A percentile compares a stretch with the other conserved stretches of the same genome.
Conservation (phyloP, 1,284 basidiomycete species). For the Ceratobasidium sp. region DNA sequence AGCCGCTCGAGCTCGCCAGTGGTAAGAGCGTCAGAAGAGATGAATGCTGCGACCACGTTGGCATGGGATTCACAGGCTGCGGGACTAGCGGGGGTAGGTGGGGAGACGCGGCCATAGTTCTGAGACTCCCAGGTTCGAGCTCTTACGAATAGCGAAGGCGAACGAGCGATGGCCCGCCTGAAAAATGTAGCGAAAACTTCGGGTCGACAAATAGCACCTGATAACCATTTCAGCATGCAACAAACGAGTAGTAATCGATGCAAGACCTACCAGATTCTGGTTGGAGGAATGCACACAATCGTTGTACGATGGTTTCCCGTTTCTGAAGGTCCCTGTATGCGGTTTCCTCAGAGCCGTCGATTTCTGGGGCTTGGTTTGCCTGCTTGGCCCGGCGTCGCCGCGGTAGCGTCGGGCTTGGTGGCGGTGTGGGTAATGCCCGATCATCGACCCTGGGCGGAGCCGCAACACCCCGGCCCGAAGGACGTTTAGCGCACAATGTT, state of each 20-base stretch:
- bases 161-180: conserved; percentile 37
- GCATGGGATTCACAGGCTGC: neutral
- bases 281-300: conserved; percentile 31
- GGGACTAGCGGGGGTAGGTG: neutral
- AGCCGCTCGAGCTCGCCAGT: conserved; percentile 22
- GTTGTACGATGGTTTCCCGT: conserved; percentile 12
- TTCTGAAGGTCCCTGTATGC: conserved; percentile 20
- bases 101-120: neutral
- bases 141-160: conserved; percentile 36
- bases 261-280: conserved; percentile 15
- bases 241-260: neutral
- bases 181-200: conserved; percentile 42
- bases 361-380: neutral
- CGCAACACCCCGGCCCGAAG: conserved; percentile 6
- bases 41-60: conserved; percentile 3
- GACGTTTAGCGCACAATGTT: neutral
- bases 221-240: neutral
- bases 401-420: conserved; percentile 32
- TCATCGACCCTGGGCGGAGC: conserved; percentile 10
- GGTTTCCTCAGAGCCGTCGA: conserved; percentile 9
- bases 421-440: conserved; percentile 38
- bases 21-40: conserved; percentile 31
- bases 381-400: conserved; percentile 16
- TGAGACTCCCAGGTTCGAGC: conserved; percentile 41
- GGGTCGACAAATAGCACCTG: conserved; percentile 19